Conservation (phyloP, 2,329 filamentous ascomycete species). For the Verticillium zaregamsianum region DNA sequence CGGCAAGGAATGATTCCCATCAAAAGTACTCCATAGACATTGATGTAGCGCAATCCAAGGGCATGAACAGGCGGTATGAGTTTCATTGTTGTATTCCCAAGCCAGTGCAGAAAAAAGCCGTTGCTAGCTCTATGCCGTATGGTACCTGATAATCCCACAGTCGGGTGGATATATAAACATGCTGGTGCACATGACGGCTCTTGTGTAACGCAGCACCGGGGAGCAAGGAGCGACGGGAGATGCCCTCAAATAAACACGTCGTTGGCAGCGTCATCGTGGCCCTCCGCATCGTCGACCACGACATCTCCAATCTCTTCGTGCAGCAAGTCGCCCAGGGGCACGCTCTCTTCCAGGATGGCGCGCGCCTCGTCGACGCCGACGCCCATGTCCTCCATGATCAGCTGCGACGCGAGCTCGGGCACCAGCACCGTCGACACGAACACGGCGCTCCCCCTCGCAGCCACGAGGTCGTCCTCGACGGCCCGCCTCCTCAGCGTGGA, state of each 20-base stretch:
- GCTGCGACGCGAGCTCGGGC: slow-evolving; percentile 58
- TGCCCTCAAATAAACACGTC: slow-evolving; percentile 12
- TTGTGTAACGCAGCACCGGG: not conserved
- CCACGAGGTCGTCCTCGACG: slow-evolving; percentile 60
- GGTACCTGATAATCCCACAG: too few species aligned
- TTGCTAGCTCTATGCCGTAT: not conserved
- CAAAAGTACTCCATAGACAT: not conserved
- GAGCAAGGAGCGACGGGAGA: not conserved
- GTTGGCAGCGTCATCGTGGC: slow-evolving; percentile 20
- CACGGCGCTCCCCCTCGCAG: slow-evolving; percentile 59
- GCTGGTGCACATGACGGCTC: not conserved
- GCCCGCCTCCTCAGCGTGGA: slow-evolving; percentile 57
- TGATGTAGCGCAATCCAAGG: too few species aligned
- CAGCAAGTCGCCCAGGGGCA: slow-evolving; percentile 61
- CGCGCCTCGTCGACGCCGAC: slow-evolving; percentile 38
- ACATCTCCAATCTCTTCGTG: slow-evolving; percentile 54
- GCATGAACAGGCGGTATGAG: too few species aligned
- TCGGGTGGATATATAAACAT: not conserved
- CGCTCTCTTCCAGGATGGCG: slow-evolving; percentile 62
- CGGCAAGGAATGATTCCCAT: not conserved
- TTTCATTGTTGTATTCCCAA: not conserved
- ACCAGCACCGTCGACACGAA: slow-evolving; percentile 75
- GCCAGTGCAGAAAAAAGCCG: not conserved
- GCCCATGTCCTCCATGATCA: slow-evolving; percentile 54
- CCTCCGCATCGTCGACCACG: slow-evolving; percentile 24